Evolutionary conservation across 1,284 basidiomycete species (phyloP).

Genomic region (Rhodofomes roseus): DNA sequence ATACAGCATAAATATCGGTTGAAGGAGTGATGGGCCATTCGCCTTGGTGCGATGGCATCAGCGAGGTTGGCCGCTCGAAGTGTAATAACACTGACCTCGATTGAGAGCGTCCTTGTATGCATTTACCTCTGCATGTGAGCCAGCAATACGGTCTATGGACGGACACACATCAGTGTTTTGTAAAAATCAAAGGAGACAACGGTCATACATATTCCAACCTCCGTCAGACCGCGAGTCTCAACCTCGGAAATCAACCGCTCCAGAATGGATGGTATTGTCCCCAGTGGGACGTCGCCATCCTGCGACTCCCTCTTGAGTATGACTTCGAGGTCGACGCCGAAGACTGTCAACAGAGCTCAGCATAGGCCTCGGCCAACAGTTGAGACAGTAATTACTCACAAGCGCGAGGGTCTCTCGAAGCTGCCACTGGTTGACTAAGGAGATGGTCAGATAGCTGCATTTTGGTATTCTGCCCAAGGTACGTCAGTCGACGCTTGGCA

Average conservation of each 20-base stretch:
- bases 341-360: conserved; percentile 46
- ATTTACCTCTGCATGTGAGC: conserved; percentile 66
- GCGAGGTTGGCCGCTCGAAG: background rate
- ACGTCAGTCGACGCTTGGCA: conserved; percentile 76
- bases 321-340: conserved; percentile 70
- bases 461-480: conserved; percentile 69
- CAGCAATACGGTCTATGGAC: conserved; percentile 72
- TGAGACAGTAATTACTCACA: conserved; percentile 38
- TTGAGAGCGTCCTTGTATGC: conserved; percentile 71
- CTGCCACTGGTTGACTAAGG: conserved; percentile 41
- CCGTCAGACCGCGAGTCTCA: conserved; percentile 68
- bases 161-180: background rate
- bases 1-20: conserved; percentile 77
- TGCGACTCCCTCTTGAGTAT: conserved; percentile 63
- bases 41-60: conserved; percentile 31
- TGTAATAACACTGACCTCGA: conserved; percentile 39
- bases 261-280: conserved; percentile 62
- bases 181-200: background rate
- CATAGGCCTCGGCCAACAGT: background rate
- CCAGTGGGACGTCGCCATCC: conserved; percentile 44
- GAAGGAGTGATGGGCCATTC: conserved; percentile 52
- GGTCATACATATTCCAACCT: conserved; percentile 77
- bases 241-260: conserved; percentile 65
- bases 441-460: conserved; percentile 69
- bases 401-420: conserved; percentile 55